Evolutionary conservation across 805 yeast genomes (phyloP).

Genomic region (Metschnikowia kunwiensis): DNA sequence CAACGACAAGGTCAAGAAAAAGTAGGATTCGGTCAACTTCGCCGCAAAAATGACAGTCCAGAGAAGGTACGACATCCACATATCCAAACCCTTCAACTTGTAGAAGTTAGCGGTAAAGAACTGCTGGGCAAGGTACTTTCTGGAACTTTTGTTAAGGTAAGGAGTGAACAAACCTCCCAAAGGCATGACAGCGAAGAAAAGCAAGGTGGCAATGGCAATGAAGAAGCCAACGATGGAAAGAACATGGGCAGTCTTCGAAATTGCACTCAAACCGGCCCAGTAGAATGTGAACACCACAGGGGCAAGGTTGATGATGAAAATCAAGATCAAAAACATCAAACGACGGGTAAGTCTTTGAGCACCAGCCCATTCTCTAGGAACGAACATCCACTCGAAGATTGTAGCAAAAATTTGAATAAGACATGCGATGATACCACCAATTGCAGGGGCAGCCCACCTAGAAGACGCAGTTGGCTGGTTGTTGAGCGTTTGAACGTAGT

Average conservation of each 20-base stretch:
- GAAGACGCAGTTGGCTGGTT: constrained; percentile 89
- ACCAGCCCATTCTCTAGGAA: constrained; percentile 98
- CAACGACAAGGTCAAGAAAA: constrained; percentile 68
- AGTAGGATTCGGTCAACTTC: constrained; percentile 77
- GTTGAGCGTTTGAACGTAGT: constrained; percentile 78
- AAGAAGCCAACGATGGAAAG: constrained; percentile 87
- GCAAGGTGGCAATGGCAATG: constrained; percentile 76
- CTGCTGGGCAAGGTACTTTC: constrained; percentile 90
- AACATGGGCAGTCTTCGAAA: constrained; percentile 69
- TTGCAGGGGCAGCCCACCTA: constrained; percentile 87
- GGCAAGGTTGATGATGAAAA: constrained; percentile 71
- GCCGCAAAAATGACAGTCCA: constrained; percentile 91
- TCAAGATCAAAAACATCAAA: constrained; percentile 64
- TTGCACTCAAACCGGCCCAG: constrained; percentile 64
- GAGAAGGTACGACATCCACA: constrained; percentile 92
- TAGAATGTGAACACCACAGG: constrained; percentile 85
- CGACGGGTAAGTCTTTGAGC: constrained; percentile 95
- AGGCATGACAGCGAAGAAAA: constrained; percentile 93
- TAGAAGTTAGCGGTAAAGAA: constrained; percentile 92
- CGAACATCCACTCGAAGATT: constrained; percentile 88
- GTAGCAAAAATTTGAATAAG: constrained; percentile 84
- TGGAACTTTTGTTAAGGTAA: constrained; percentile 79
- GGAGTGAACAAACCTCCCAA: constrained; percentile 94
- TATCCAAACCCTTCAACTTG: constrained; percentile 78
- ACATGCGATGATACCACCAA: constrained; percentile 88